A percentile compares a stretch with the other conserved stretches of the same genome.
Evolutionary conservation across 495 filamentous ascomycete species (phyloP).

Genomic region (Penicillium malachiteum): DNA sequence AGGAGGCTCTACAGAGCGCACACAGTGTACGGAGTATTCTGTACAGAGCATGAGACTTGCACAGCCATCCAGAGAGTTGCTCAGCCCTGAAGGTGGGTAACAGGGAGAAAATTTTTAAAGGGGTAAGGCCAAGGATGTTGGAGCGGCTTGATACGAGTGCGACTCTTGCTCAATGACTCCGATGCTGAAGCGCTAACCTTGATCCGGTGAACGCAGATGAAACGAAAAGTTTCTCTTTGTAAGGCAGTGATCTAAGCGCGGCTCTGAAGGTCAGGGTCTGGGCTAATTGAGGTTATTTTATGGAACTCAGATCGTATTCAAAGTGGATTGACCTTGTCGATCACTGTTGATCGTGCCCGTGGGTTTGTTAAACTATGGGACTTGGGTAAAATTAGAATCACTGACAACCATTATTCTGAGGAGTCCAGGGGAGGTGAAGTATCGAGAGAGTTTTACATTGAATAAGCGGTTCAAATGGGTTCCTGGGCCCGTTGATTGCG

Average conservation of each 20-base stretch:
- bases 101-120: too few species aligned
- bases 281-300: not conserved
- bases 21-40: too few species aligned
- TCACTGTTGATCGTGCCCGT: not conserved
- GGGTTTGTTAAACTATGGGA: not conserved
- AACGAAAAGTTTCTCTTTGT: not conserved
- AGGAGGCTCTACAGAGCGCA: too few species aligned
- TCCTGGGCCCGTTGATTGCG: too few species aligned
- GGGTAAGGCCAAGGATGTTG: not conserved
- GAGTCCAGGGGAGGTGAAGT: too few species aligned
- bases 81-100: too few species aligned
- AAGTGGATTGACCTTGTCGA: constrained; percentile 2
- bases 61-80: too few species aligned
- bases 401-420: too few species aligned
- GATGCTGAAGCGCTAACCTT: not conserved
- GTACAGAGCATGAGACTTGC: too few species aligned
- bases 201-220: not conserved
- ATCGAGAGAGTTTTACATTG: not conserved
- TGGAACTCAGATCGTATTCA: not conserved
- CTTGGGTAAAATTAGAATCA: too few species aligned
- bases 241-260: not conserved
- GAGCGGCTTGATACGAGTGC: not conserved
- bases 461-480: not conserved
- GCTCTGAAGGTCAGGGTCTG: not conserved
- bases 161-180: not conserved